Conservation (phyloP, 306 rosid genomes). For the Acmispon strigosus region DNA sequence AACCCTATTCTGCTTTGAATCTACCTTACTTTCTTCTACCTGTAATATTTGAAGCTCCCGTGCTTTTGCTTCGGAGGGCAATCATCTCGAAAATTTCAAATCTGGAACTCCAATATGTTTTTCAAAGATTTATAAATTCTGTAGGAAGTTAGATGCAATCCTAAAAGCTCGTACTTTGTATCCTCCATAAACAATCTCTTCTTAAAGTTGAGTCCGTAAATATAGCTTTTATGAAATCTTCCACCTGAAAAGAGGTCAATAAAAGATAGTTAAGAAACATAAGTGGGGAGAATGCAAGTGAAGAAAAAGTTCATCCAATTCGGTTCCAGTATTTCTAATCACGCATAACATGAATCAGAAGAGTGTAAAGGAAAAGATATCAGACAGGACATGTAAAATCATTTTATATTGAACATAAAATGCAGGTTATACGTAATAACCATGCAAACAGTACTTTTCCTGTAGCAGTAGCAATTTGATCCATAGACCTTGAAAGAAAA, state of each 20-base stretch:
- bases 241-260: slow-evolving; percentile 41
- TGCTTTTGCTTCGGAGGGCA: neutral
- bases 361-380: no score
- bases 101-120: neutral
- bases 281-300: neutral
- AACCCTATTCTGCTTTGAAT: neutral
- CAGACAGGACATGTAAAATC: no score
- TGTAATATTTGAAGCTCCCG: slow-evolving; percentile 8
- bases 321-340: no score
- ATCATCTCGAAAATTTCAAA: neutral
- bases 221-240: slow-evolving; percentile 74
- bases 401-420: no score
- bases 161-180: slow-evolving; percentile 44
- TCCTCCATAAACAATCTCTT: slow-evolving; percentile 73
- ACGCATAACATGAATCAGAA: no score
- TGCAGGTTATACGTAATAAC: no score
- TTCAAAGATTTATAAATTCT: neutral
- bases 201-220: slow-evolving; percentile 79
- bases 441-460: no score
- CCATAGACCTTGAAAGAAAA: no score
- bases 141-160: slow-evolving; percentile 4
- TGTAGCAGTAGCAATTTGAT: no score
- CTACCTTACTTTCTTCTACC: neutral
- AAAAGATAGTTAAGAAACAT: neutral
- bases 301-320: no score